Base-by-base conservation (phyloP, 176 grass and related monocot genomes). In the Olyra latifolia region DNA sequence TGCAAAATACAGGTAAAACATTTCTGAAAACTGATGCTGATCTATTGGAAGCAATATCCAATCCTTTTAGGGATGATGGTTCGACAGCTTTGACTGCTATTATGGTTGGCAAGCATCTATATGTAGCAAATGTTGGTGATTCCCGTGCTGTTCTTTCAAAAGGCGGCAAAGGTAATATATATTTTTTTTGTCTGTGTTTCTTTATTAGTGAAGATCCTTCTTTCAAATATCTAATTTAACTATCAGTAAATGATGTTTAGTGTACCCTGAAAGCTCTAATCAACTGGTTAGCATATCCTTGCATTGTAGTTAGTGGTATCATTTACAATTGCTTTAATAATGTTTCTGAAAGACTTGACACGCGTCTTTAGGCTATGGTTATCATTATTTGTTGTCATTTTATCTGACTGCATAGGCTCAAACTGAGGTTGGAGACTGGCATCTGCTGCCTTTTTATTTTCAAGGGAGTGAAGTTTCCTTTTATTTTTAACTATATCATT, bases 61-160 rank as follows among this genome's bases (percentile, higher is more conserved):
- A 44, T 82, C 60, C 77, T 60, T 94, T 75, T 59, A 92, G 95
- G 84, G 87, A 98, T 84, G 95, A 98, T 88, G 92, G 95, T 45
- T 98, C 95, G 23, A 98, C 92, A 66, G 90, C 90, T 87, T 92
- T 87, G 79, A 74, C 81, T 85, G 90, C 90, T 64, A 62, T 98
- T 81, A 69, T 94, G 64, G 80, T 98, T 42, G 90, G 81, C 43
- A 82, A 88, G 73, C 81, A 67, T 55, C 32, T 93, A 25, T 98
- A 91, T 87, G 95, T 98, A 45, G 95, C 92, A 82, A 98, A 93
- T 76, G 95, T 98, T 62, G 92, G 92, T 65, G 95, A 98, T 89
- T 98, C 95, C 58, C 90, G 95, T 53, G 83, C 85, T 77, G 90
- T 94, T 72, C 78, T 88, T 80, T 87, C 76, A 69, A 94, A 91